phyloP scores from a whole-genome alignment of 179 eudicot genomes.

The Monotropa hypopitys region DNA sequence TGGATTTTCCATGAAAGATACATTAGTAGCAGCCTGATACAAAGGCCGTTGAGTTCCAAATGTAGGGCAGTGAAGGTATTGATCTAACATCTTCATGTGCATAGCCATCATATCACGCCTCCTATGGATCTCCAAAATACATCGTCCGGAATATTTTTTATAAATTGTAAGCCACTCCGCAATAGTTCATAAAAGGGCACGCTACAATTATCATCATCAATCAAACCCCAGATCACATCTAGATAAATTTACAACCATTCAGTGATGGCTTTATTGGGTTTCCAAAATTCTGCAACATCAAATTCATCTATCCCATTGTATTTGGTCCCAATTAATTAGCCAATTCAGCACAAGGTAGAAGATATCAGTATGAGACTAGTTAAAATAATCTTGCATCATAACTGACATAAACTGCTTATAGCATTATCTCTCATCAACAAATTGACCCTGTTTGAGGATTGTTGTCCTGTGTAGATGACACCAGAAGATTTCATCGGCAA shows the following conservation, averaged over 20 bases:
- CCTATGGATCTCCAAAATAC: constrained; percentile 81
- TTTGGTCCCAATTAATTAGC: constrained; percentile 87
- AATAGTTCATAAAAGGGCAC: constrained; percentile 86
- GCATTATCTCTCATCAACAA: constrained; percentile 52
- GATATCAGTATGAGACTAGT: constrained; percentile 66
- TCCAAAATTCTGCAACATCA: constrained; percentile 44
- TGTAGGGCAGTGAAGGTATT: constrained; percentile 90
- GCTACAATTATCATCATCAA: constrained; percentile 78
- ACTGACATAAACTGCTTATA: constrained; percentile 67
- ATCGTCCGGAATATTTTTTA: constrained; percentile 87
- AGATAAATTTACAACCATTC: constrained; percentile 86
- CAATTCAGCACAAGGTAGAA: constrained; percentile 69
- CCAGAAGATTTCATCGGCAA: constrained; percentile 69
- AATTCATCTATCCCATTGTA: constrained; percentile 43
- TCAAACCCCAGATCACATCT: constrained; percentile 85
- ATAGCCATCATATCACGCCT: constrained; percentile 94
- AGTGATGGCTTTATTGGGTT: constrained; percentile 52
- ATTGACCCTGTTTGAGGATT: constrained; percentile 29
- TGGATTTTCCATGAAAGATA: too few relatives aligned
- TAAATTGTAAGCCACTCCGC: constrained; percentile 81
- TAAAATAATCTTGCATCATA: constrained; percentile 78
- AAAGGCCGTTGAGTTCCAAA: constrained; percentile 81
- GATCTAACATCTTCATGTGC: constrained; percentile 98
- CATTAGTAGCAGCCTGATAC: constrained; percentile 51
- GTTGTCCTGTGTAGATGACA: constrained; percentile 27